Evolutionary conservation across 345 rosid genomes (phyloP), one percentile per base, ranked within the genome.

Genomic region (Isatis tinctoria): DNA sequence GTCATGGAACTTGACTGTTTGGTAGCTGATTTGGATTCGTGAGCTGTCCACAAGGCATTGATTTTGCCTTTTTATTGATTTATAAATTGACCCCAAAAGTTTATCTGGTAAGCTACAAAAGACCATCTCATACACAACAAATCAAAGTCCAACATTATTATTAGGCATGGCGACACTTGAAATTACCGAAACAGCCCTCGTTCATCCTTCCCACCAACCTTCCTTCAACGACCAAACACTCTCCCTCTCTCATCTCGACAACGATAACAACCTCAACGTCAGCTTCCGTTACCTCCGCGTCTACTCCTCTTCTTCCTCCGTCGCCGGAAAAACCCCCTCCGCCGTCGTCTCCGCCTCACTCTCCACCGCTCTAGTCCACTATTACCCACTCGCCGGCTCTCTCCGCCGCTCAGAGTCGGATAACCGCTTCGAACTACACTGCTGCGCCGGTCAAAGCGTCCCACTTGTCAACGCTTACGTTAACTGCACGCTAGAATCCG

Each of bases 251-350:
- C 85, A 78, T 78, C 87, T 93, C 14, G 98, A 90, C 64, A 76
- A 83, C 36, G 96, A 89, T 68, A 85, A 75, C 57, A 89, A 86
- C 83, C 84, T 87, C 79, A 60, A 87, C 52, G 74, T 84, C 78
- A 84, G 83, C 53, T 87, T 89, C 85, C 97, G 97, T 51, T 92
- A 87, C 74, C 82, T 92, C 65, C 93, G 96, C 7, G 90, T 80
- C 3, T 92, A 89, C 56, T 81, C 69, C 8, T 85, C 86, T 48
- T 27, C 74, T 70, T 37, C 79, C 4, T 67, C 87, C 70, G 36
- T 69, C 70, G 12, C 61, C 81, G 62, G 56, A 2, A 59, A 67
- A 59, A 7, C 56, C 16, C 82, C 52, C 24, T 81, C 65, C 62
- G 8, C 80, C 33, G 87, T 85, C 72, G 84, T 87, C 49, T 58